phyloP scores from a whole-genome alignment of 2,329 filamentous ascomycete genomes.

The Ceratocystis cubensis region DNA sequence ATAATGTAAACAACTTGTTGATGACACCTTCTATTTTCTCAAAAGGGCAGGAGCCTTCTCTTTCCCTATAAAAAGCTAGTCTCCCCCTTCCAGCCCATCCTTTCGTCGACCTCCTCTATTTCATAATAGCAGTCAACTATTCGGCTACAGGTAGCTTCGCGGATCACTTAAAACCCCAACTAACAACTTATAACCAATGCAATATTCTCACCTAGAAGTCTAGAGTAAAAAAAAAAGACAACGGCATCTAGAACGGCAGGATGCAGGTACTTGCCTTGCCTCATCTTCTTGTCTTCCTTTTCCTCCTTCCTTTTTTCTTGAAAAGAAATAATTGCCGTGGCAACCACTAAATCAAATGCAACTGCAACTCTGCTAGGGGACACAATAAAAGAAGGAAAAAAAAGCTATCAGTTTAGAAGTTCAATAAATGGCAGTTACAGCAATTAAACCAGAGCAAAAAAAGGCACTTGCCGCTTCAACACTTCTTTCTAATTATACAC shows the following conservation, averaged over 20 bases:
- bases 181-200: too few relatives aligned
- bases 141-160: too few relatives aligned
- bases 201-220: background rate
- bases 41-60: background rate
- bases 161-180: too few relatives aligned
- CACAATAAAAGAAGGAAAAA: background rate
- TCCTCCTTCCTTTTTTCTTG: background rate
- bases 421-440: background rate
- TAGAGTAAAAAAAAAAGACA: background rate
- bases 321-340: background rate
- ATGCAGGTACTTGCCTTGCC: background rate
- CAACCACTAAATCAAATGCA: background rate
- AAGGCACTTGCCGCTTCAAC: background rate
- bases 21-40: background rate
- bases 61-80: too few relatives aligned
- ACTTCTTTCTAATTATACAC: background rate
- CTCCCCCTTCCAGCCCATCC: too few relatives aligned
- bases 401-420: background rate
- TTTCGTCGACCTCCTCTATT: too few relatives aligned
- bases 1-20: background rate
- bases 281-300: background rate
- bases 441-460: background rate
- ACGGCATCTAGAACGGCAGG: conserved; percentile 5
- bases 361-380: too few relatives aligned
- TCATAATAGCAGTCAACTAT: too few relatives aligned